A percentile compares a stretch with the other conserved stretches of the same genome.
Conservation (phyloP, 257 asterid species). For the Gentiana dahurica region DNA sequence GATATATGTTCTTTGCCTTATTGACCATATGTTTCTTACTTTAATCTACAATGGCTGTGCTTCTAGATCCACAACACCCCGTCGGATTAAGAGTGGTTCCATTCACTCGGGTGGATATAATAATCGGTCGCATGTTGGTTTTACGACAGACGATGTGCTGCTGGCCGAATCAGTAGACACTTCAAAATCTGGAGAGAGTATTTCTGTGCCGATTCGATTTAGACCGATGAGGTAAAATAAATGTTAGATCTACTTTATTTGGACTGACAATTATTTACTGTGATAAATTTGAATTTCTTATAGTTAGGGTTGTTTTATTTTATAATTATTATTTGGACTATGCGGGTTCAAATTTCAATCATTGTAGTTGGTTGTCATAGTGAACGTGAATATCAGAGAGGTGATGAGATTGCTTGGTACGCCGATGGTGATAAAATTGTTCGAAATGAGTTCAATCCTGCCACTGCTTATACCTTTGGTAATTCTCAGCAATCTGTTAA, state of each 20-base stretch:
- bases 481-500: conserved; percentile 10
- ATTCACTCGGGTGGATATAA: conserved; percentile 23
- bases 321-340: conserved; percentile 2
- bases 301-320: conserved; percentile 23
- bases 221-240: conserved; percentile 78
- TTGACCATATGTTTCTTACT: no score
- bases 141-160: conserved; percentile 56
- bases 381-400: conserved; percentile 83
- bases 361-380: conserved; percentile 33
- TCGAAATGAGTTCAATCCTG: conserved; percentile 79
- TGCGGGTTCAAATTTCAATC: conserved; percentile 16
- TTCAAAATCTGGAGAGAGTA: conserved; percentile 85
- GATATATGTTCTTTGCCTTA: no score
- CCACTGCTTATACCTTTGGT: conserved; percentile 92
- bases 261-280: conserved; percentile 16
- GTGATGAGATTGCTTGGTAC: conserved; percentile 91
- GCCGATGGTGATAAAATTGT: conserved; percentile 79
- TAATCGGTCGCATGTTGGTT: conserved; percentile 46
- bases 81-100: conserved; percentile 29
- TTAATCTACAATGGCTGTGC: conserved; percentile 15
- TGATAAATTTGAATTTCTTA: conserved; percentile 7
- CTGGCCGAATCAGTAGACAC: conserved; percentile 45
- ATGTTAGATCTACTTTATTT: conserved; percentile 43
- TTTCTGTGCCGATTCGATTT: conserved; percentile 88
- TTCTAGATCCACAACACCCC: conserved; percentile 72